Evolutionary conservation across 768 basidiomycete genomes (phyloP).

Genomic region (Trametes sanguinea): DNA sequence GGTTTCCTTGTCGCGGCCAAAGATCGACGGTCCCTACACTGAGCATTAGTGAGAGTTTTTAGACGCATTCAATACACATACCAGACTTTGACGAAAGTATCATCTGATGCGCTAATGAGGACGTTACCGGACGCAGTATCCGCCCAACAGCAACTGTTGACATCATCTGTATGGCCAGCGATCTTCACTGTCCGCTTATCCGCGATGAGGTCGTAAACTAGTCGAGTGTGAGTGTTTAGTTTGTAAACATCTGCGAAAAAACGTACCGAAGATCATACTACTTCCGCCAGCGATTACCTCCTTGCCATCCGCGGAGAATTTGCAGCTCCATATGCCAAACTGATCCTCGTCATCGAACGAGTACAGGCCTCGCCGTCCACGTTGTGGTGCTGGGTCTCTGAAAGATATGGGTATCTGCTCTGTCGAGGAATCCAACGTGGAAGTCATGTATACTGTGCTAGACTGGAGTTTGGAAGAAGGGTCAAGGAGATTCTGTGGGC

Average conservation of each 20-base stretch:
- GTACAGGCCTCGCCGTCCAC: conserved; percentile 32
- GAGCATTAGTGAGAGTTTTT: too few relatives aligned
- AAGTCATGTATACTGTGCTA: conserved; percentile 74
- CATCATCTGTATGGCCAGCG: conserved; percentile 83
- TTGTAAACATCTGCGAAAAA: background rate
- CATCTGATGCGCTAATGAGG: conserved; percentile 93
- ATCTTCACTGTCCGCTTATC: conserved; percentile 82
- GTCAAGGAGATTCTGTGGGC: background rate
- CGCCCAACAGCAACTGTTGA: conserved; percentile 96
- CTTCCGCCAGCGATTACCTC: conserved; percentile 94
- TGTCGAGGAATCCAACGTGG: conserved; percentile 60
- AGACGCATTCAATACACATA: conserved; percentile 35
- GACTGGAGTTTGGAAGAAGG: conserved; percentile 45
- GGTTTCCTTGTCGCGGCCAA: conserved; percentile 61
- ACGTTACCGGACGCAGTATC: conserved; percentile 92
- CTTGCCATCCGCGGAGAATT: conserved; percentile 94
- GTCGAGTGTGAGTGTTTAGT: background rate
- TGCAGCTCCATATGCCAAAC: conserved; percentile 89
- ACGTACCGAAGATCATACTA: conserved; percentile 72
- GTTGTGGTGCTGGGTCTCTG: conserved; percentile 31
- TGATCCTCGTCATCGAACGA: conserved; percentile 44
- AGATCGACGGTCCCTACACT: conserved; percentile 52
- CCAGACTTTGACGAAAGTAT: conserved; percentile 95
- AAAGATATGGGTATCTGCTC: conserved; percentile 62
- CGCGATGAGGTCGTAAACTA: conserved; percentile 90